Evolutionary conservation across 441 rosid species (phyloP).

Genomic region (Bruguiera hainesii): DNA sequence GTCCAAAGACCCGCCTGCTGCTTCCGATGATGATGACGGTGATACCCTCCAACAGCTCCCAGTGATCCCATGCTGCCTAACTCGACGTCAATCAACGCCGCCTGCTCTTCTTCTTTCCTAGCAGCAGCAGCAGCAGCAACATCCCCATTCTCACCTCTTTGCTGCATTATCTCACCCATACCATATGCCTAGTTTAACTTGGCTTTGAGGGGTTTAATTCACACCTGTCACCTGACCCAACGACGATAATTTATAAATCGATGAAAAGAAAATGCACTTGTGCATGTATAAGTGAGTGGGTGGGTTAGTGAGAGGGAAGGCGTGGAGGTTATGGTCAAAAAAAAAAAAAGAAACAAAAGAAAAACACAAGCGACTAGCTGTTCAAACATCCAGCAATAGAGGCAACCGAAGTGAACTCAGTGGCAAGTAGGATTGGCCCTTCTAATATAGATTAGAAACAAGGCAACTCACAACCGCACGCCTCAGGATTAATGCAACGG

Average conservation of each 20-base stretch:
- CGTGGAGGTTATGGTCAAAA: background rate
- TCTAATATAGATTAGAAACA: background rate
- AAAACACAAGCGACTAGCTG: no score
- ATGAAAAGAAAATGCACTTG: no score
- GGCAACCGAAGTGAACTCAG: no score
- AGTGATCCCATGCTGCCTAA: slow-evolving; percentile 8
- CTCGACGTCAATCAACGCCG: slow-evolving; percentile 25
- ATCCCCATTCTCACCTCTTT: background rate
- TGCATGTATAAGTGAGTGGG: background rate
- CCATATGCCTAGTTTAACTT: no score
- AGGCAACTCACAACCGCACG: background rate
- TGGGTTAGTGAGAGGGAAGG: background rate
- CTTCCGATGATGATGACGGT: background rate
- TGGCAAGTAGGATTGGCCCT: no score
- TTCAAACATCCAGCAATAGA: no score
- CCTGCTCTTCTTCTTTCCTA: background rate
- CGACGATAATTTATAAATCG: no score
- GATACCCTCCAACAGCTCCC: slow-evolving; percentile 16
- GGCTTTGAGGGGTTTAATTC: no score
- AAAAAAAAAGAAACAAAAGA: background rate
- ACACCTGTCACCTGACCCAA: no score
- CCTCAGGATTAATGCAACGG: background rate
- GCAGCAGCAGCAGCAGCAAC: background rate
- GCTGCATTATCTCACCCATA: background rate
- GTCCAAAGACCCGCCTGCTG: slow-evolving; percentile 10